Evolutionary conservation across 192 early-diverging fungal species (phyloP), one percentile per base, ranked within the genome.

Genomic region (Coemansia sp.): DNA sequence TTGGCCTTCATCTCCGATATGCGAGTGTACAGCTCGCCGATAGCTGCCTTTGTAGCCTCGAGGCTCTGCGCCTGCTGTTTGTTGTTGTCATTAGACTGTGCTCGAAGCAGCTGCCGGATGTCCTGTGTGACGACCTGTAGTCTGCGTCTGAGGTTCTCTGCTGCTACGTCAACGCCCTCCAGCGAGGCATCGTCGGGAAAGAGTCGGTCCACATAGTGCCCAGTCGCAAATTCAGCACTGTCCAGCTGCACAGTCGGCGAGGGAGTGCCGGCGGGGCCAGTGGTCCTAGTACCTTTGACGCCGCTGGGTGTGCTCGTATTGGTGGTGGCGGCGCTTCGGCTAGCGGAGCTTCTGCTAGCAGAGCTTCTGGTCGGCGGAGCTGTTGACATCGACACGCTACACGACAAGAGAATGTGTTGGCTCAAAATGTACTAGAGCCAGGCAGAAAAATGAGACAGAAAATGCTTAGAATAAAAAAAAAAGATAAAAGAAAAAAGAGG

Each of bases 1-100:
- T 95, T 93, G 55, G 90, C 84, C 60, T 92, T 91, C 75, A 99
- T 98, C 60, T 88, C 88, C 51, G 91, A 90, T 18, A 97, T 94
- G 31, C 89, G 89, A 15, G 86, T 81, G 80, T 93, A 93, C 40
- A 99, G 78, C 44, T 66, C 70, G 15, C 33, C 64, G 63, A 97
- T 96, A 18, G 89, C 89, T 68, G 87, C 77, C 72, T 92, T 91
- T 3, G 93, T 90, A 40, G 87, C 88, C 29, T 88, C 88, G 18
- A 96, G 68, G 57, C 93, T 89, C 71, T 88, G 84, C 52, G 85
- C 74, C 40, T 89, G 86, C 65, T 88, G 83, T 31, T 83, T 74
- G 3, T 89, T 90, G 22, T 76, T 40, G 57, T 61, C 80, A 67
- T 88, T 88, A 1, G 89, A 87, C 72, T 96, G 93, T 9, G 85